Evolutionary conservation across 2,329 filamentous ascomycete species (phyloP).

Genomic region (Thermoascus crustaceus): DNA sequence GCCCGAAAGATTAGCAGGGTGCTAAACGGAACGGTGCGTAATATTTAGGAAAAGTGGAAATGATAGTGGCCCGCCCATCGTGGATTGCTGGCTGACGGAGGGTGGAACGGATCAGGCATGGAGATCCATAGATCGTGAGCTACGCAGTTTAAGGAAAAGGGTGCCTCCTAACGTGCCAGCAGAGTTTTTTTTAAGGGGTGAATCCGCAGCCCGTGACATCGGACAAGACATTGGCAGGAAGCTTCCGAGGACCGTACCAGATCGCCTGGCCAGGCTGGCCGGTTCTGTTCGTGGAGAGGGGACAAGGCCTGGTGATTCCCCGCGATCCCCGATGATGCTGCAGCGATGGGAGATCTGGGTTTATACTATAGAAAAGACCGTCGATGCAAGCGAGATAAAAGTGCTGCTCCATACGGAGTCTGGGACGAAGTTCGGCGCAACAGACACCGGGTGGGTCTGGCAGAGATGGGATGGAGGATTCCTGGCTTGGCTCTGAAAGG

Average conservation of each 20-base stretch:
- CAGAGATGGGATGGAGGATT: constrained; percentile 1
- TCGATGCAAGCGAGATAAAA: no score
- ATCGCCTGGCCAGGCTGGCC: no score
- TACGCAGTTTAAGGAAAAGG: constrained; percentile 13
- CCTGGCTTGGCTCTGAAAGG: not conserved
- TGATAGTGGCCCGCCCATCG: constrained; percentile 1
- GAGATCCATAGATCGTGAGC: constrained; percentile 16
- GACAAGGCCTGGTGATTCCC: no score
- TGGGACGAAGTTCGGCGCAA: no score
- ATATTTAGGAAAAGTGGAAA: not conserved
- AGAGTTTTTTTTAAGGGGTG: constrained; percentile 1
- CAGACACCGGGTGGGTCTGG: constrained; percentile 1
- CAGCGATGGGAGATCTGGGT: no score
- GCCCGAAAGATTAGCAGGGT: not conserved
- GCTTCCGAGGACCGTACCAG: no score
- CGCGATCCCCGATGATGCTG: no score
- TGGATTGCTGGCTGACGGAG: constrained; percentile 1
- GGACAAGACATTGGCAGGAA: no score
- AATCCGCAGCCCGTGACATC: constrained; percentile 1
- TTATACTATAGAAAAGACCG: no score
- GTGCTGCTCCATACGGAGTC: no score
- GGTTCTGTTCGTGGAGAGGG: no score
- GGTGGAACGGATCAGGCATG: constrained; percentile 8
- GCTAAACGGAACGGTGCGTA: constrained; percentile 1
- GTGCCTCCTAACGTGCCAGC: constrained; percentile 4